Percentiles rank a stretch among this genome's conserved stretches.
phyloP scores from a whole-genome alignment of 768 basidiomycete species.

The Mycena latifolia region DNA sequence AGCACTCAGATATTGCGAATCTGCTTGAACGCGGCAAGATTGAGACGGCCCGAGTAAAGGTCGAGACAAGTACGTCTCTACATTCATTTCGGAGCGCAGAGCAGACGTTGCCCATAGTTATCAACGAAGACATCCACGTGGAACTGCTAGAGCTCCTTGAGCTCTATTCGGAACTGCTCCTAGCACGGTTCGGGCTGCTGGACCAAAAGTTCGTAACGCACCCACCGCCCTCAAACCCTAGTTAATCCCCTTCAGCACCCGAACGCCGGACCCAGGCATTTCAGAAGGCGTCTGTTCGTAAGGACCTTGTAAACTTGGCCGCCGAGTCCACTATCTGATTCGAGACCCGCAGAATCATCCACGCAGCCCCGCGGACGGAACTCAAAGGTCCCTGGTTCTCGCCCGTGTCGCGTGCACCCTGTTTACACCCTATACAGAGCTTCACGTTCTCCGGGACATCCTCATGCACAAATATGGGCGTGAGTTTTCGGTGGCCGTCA shows the following conservation, averaged over 20 bases:
- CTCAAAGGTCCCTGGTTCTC: slow-evolving; percentile 72
- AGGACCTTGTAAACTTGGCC: slow-evolving; percentile 20
- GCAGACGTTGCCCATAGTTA: slow-evolving; percentile 59
- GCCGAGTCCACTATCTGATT: slow-evolving; percentile 22
- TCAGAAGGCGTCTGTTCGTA: slow-evolving; percentile 81
- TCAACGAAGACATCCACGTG: slow-evolving; percentile 86
- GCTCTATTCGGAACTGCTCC: slow-evolving; percentile 93
- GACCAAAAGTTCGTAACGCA: slow-evolving; percentile 81
- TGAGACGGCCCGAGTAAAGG: slow-evolving; percentile 88
- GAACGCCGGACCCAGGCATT: slow-evolving; percentile 90
- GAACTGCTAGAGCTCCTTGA: slow-evolving; percentile 94
- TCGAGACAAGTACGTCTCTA: slow-evolving; percentile 78
- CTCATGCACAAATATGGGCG: slow-evolving; percentile 97
- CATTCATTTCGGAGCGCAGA: slow-evolving; percentile 25
- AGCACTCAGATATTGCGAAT: slow-evolving; percentile 71
- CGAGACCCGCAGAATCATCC: slow-evolving; percentile 70
- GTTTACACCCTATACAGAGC: slow-evolving; percentile 62
- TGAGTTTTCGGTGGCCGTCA: slow-evolving; percentile 86
- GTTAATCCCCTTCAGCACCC: slow-evolving; percentile 58
- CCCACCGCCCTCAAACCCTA: slow-evolving; percentile 24
- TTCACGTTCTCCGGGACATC: slow-evolving; percentile 92
- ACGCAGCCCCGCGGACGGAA: slow-evolving; percentile 93
- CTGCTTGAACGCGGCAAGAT: slow-evolving; percentile 83
- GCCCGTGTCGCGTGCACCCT: neutral
- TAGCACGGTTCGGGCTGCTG: slow-evolving; percentile 92